These are phyloP conservation scores for Knoxdaviesia proteae DNA, from an alignment of 2,329 filamentous ascomycete species.

Conservation along the genomic window DNA sequence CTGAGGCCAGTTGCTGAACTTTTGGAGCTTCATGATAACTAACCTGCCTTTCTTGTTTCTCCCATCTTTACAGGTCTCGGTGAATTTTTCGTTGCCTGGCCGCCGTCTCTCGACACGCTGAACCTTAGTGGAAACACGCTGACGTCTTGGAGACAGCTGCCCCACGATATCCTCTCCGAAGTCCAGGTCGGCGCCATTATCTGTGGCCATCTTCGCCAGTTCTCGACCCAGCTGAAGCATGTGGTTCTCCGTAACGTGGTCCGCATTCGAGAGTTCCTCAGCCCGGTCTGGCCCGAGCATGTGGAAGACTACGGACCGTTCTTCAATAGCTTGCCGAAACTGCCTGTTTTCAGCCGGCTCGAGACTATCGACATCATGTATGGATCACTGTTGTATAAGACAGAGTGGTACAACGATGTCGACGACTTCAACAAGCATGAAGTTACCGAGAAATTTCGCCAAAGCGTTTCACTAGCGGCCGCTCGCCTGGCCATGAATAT, in stretches of 20 bases:
- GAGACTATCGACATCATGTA: conserved; percentile 6
- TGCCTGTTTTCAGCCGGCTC: conserved; percentile 4
- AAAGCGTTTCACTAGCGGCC: conserved; percentile 7
- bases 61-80: conserved; percentile 1
- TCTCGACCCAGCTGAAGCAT: conserved; percentile 5
- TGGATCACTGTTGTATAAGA: conserved; percentile 7
- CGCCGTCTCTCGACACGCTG: conserved; percentile 6
- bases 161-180: conserved; percentile 7
- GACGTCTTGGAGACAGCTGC: conserved; percentile 7
- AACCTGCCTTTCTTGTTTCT: no score
- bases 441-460: conserved; percentile 6
- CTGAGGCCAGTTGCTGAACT: no score
- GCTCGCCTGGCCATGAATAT: conserved; percentile 7
- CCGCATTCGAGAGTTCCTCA: conserved; percentile 6
- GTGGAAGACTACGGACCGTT: conserved; percentile 1
- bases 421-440: conserved; percentile 7
- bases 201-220: conserved; percentile 3
- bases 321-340: not conserved
- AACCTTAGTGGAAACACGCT: conserved; percentile 6
- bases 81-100: conserved; percentile 5
- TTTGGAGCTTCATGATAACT: no score
- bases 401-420: conserved; percentile 7
- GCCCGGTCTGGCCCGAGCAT: conserved; percentile 6
- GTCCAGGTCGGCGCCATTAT: conserved; percentile 5
- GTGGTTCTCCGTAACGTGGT: conserved; percentile 6